Conservation (phyloP, 1,139 yeast species). For the Candida dubliniensis region DNA sequence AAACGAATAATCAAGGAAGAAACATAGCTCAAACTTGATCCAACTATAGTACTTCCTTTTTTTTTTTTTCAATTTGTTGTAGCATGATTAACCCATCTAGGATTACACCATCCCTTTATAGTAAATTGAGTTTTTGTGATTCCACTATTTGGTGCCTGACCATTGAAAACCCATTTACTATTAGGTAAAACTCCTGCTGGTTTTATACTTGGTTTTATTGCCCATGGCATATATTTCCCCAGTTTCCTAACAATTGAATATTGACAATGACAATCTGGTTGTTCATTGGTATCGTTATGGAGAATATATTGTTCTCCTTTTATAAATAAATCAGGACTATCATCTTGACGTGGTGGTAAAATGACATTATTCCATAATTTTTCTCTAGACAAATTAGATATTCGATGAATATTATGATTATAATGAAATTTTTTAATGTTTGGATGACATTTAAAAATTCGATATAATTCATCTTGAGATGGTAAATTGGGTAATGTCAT, state of each 20-base stretch:
- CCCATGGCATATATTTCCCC: conserved; percentile 44
- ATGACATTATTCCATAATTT: conserved; percentile 53
- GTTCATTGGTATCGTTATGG: too few species aligned
- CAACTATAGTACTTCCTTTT: neutral
- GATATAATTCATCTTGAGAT: conserved; percentile 11
- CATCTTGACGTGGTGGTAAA: conserved; percentile 47
- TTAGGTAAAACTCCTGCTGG: conserved; percentile 38
- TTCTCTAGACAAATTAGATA: conserved; percentile 41
- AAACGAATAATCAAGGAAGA: too few species aligned
- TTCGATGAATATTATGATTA: conserved; percentile 26
- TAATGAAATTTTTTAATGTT: conserved; percentile 28
- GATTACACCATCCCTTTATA: conserved; percentile 54
- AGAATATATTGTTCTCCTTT: conserved; percentile 23
- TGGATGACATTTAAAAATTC: conserved; percentile 17
- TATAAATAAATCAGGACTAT: conserved; percentile 27
- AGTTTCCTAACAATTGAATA: conserved; percentile 20
- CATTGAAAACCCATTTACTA: conserved; percentile 28
- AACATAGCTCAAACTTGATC: too few species aligned
- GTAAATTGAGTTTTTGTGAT: conserved; percentile 47
- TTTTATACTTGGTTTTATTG: conserved; percentile 22
- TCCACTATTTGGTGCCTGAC: conserved; percentile 41
- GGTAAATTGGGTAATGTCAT: conserved; percentile 13
- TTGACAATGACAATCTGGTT: conserved; percentile 8
- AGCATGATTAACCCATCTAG: conserved; percentile 39
- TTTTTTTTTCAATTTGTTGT: neutral